phyloP scores from a whole-genome alignment of 371 early-diverging fungal genomes.

The Basidiobolus meristosporus region DNA sequence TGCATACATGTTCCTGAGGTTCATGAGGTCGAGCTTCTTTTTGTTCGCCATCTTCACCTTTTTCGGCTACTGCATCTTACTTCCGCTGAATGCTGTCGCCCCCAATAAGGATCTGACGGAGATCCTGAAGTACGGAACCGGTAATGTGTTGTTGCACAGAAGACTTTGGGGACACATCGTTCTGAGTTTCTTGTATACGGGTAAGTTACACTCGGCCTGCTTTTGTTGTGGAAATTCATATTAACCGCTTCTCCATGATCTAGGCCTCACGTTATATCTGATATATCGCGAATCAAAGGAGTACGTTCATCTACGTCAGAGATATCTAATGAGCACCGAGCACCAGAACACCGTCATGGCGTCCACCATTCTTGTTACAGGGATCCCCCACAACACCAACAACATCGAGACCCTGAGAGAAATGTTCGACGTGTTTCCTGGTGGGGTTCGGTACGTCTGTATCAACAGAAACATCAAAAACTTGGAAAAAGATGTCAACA shows the following conservation, averaged over 20 bases:
- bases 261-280: constrained; percentile 21
- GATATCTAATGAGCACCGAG: constrained; percentile 28
- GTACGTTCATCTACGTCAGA: constrained; percentile 43
- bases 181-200: too few relatives aligned
- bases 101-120: too few relatives aligned
- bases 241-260: too few relatives aligned
- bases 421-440: constrained; percentile 48
- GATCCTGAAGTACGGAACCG: too few relatives aligned
- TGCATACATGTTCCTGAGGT: constrained; percentile 54
- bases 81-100: constrained; percentile 39
- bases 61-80: constrained; percentile 35
- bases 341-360: constrained; percentile 35
- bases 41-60: constrained; percentile 30
- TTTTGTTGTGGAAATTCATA: too few relatives aligned
- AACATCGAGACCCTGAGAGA: constrained; percentile 17
- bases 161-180: constrained; percentile 60
- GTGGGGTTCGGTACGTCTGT: constrained; percentile 54
- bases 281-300: constrained; percentile 36
- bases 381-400: constrained; percentile 24
- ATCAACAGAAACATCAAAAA: constrained; percentile 5
- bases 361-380: constrained; percentile 40
- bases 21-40: constrained; percentile 25
- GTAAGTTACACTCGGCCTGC: too few relatives aligned
- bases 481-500: background rate
- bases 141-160: too few relatives aligned